Conservation (phyloP, 1,284 basidiomycete species). For the Ganoderma lucidum region DNA sequence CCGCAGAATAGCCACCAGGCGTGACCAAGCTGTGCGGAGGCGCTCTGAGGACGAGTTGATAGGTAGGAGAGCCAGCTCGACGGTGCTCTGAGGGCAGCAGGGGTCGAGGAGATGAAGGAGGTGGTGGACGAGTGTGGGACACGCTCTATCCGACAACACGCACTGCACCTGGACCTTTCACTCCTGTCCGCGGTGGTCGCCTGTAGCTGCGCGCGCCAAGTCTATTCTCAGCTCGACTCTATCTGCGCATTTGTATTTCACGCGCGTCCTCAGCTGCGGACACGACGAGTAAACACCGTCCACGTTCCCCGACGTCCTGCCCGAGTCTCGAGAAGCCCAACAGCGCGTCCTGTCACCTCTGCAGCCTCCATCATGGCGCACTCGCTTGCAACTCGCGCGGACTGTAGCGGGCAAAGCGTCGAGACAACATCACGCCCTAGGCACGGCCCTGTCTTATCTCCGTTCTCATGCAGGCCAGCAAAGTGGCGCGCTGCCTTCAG, state of each 20-base stretch:
- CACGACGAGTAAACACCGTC: background rate
- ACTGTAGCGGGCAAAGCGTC: slow-evolving; percentile 22
- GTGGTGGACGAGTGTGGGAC: background rate
- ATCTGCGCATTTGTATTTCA: background rate
- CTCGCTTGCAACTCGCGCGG: slow-evolving; percentile 1
- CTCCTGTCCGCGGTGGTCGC: background rate
- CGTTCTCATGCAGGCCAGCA: slow-evolving; percentile 23
- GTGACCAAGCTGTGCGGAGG: slow-evolving; percentile 1
- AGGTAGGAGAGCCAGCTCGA: background rate
- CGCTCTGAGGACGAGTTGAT: background rate
- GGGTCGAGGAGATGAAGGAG: slow-evolving; percentile 14
- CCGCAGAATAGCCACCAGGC: background rate
- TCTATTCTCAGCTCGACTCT: background rate
- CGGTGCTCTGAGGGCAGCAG: slow-evolving; percentile 16
- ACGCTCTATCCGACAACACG: background rate
- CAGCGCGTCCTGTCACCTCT: background rate
- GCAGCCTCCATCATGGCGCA: background rate
- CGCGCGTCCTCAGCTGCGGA: background rate
- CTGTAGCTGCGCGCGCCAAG: background rate
- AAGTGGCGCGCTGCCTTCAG: background rate
- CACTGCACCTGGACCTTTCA: background rate
- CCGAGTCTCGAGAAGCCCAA: background rate
- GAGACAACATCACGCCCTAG: slow-evolving; percentile 26
- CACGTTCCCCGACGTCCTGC: background rate
- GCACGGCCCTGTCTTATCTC: slow-evolving; percentile 31